Evolutionary conservation across 495 filamentous ascomycete genomes (phyloP).

Genomic region (Neohortaea acidophila): DNA sequence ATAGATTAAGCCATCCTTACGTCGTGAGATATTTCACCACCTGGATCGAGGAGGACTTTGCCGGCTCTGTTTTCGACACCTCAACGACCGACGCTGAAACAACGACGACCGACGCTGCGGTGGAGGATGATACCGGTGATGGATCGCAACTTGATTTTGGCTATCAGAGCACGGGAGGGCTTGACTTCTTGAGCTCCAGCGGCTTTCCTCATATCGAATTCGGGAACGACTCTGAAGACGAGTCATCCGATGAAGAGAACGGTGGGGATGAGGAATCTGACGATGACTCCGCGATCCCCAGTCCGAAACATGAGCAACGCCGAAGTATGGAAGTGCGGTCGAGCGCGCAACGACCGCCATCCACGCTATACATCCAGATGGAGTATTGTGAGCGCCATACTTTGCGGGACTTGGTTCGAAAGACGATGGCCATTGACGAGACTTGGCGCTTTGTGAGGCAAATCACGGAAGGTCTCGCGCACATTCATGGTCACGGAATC

Average conservation of each 20-base stretch:
- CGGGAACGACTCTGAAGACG: slow-evolving; percentile 53
- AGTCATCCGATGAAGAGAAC: slow-evolving; percentile 28
- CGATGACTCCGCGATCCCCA: neutral
- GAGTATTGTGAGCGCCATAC: slow-evolving; percentile 96
- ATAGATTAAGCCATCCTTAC: slow-evolving; percentile 83
- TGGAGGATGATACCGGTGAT: slow-evolving; percentile 1
- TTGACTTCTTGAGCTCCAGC: slow-evolving; percentile 88
- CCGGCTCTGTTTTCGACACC: slow-evolving; percentile 33
- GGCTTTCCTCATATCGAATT: slow-evolving; percentile 70
- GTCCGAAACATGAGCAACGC: neutral
- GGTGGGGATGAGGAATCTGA: slow-evolving; percentile 29
- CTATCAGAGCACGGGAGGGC: slow-evolving; percentile 53
- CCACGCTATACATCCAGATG: slow-evolving; percentile 75
- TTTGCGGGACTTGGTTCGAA: slow-evolving; percentile 74
- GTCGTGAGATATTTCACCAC: slow-evolving; percentile 93
- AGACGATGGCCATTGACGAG: slow-evolving; percentile 59
- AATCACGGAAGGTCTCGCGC: slow-evolving; percentile 74
- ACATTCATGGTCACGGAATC: slow-evolving; percentile 83
- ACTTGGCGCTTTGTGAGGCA: slow-evolving; percentile 85
- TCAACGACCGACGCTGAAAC: slow-evolving; percentile 14
- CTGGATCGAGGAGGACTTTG: slow-evolving; percentile 66
- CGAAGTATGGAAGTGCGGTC: too few species aligned
- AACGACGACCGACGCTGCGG: slow-evolving; percentile 7
- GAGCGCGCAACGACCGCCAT: slow-evolving; percentile 4
- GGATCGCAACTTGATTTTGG: slow-evolving; percentile 46